Conservation (phyloP, 2,329 filamentous ascomycete species). For the Nannizzia gypsea region DNA sequence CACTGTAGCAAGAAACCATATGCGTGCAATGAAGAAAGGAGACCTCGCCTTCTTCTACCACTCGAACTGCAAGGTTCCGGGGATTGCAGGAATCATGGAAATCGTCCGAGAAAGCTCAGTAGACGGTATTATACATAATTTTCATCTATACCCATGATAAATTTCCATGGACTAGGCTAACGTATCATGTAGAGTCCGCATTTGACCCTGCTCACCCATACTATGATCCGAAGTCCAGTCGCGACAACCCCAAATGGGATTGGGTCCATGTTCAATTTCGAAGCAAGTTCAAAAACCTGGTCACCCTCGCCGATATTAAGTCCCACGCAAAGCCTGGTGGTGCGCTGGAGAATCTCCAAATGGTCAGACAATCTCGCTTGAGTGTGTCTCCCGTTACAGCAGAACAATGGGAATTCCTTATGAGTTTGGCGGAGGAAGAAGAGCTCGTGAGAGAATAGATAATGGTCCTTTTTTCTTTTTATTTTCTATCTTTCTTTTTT, state of each 20-base stretch:
- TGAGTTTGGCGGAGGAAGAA: slow-evolving; percentile 30
- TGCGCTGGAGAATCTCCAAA: slow-evolving; percentile 62
- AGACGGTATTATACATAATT: slow-evolving; percentile 56
- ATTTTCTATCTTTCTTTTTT: background rate
- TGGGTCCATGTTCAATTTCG: slow-evolving; percentile 81
- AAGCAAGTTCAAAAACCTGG: slow-evolving; percentile 61
- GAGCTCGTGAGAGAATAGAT: slow-evolving; percentile 8
- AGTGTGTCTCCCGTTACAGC: slow-evolving; percentile 53
- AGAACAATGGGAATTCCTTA: slow-evolving; percentile 39
- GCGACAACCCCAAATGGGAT: slow-evolving; percentile 66
- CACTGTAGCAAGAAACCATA: slow-evolving; percentile 65
- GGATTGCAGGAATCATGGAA: slow-evolving; percentile 78
- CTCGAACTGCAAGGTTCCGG: slow-evolving; percentile 80
- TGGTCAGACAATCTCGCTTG: slow-evolving; percentile 68
- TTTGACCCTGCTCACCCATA: slow-evolving; percentile 65
- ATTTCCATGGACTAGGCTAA: background rate
- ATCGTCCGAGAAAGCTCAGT: slow-evolving; percentile 73
- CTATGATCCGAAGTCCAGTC: slow-evolving; percentile 65
- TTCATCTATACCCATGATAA: no score
- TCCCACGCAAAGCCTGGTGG: slow-evolving; percentile 45
- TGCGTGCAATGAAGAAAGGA: slow-evolving; percentile 80
- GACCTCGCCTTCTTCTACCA: slow-evolving; percentile 97
- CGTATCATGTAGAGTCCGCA: slow-evolving; percentile 47
- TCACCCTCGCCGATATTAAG: slow-evolving; percentile 62
- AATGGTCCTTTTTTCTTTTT: background rate